Evolutionary conservation across 805 yeast genomes (phyloP), one percentile per base, ranked within the genome.

Genomic region (Metschnikowia similis): DNA sequence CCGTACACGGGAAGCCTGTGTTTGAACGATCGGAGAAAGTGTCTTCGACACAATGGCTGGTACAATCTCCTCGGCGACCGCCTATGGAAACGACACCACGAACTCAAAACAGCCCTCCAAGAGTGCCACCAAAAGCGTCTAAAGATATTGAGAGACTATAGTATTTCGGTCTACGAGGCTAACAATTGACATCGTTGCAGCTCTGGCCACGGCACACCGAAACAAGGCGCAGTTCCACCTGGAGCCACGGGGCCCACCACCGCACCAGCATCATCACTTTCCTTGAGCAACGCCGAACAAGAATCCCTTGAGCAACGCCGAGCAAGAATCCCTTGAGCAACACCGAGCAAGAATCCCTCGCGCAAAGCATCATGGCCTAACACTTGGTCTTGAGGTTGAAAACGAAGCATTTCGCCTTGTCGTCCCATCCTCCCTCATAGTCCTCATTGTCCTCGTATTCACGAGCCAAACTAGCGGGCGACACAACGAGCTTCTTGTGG

Each of bases 1-100:
- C 32, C 26, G 6, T 32, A 17, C 16, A 6, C 14, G 28, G 39
- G 37, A n/a, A 47, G 34, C 14, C 45, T 79, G 1, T 84, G 89
- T 56, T 59, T 81, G 6, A 62, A 68, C 8, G 87, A 83, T 44
- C 77, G 76, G 52, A 71, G 76, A 48, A 82, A 80, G 55, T 84
- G 89, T 60, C 60, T 60, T 3, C 75, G 77, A 42, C 89, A 84
- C 54, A 70, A 66, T 43, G 77, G 80, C 1, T 79, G 84, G 83
- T 66, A 67, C 61, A 67, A 64, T 47, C 61, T 74, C 40, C 50
- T 65, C 7, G 58, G 60, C 28, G 78, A 74, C 52, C 70, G 67
- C 44, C 45, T 68, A 13, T 50, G 60, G 47, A 69, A 60, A 45
- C 48, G 52, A 21, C 51, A 59, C 43, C 70, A 66, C 41, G 72